phyloP scores from a whole-genome alignment of 2,329 filamentous ascomycete species.

The Ascochyta fabae region DNA sequence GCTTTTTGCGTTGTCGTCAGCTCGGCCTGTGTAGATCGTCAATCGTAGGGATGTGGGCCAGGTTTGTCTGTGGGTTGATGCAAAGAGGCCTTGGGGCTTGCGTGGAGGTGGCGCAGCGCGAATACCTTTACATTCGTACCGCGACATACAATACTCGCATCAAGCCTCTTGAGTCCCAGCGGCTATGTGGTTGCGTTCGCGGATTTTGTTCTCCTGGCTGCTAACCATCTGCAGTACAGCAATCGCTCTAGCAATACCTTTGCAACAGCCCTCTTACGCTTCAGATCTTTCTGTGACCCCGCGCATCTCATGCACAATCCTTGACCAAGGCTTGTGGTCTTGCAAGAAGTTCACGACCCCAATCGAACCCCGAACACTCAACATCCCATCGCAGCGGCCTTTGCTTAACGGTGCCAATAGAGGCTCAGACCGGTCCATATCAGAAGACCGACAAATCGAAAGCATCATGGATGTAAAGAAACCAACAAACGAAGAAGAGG shows the following conservation, averaged over 20 bases:
- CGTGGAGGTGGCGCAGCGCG: slow-evolving; percentile 1
- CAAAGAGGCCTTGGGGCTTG: not conserved
- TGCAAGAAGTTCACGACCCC: not conserved
- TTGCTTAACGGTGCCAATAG: not conserved
- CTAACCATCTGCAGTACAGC: not conserved
- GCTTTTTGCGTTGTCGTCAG: slow-evolving; percentile 1
- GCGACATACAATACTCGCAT: not conserved
- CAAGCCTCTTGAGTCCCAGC: not conserved
- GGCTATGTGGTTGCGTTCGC: not conserved
- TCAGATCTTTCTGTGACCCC: too few relatives aligned
- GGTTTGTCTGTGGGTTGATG: not conserved
- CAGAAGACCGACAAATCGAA: not conserved
- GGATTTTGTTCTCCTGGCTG: not conserved
- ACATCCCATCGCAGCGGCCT: too few relatives aligned
- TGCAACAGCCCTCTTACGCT: not conserved
- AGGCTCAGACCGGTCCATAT: not conserved
- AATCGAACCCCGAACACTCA: not conserved
- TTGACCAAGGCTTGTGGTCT: too few relatives aligned
- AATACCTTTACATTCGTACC: not conserved
- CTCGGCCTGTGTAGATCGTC: not conserved
- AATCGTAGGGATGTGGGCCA: not conserved
- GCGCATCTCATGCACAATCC: too few relatives aligned
- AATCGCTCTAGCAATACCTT: not conserved
- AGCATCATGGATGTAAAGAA: slow-evolving; percentile 2
- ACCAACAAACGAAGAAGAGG: not conserved